Conservation (phyloP, 108 stramenopile genomes). For the Cyclotella atomus region DNA sequence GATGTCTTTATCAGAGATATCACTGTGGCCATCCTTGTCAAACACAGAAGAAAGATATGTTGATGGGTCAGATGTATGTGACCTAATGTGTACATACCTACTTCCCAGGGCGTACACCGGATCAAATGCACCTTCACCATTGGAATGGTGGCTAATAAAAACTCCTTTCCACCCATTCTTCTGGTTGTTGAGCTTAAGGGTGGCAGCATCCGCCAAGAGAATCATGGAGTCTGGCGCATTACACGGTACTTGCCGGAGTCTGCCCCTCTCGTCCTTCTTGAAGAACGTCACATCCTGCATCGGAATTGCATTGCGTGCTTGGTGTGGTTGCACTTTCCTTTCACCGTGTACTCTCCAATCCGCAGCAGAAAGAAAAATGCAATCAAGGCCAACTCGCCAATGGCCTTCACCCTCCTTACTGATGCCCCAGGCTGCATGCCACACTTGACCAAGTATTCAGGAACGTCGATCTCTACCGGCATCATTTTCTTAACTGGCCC, state of each 20-base stretch:
- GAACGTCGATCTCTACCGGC: constrained; percentile 1
- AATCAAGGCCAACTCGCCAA: constrained; percentile 1
- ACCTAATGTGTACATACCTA: neutral
- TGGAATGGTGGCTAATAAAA: neutral
- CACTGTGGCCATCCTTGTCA: neutral
- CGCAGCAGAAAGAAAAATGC: constrained; percentile 13
- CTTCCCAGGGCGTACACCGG: neutral
- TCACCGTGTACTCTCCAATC: constrained; percentile 11
- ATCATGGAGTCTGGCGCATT: neutral
- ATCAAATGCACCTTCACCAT: neutral
- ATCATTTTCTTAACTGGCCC: neutral
- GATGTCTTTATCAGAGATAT: neutral
- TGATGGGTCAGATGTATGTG: neutral
- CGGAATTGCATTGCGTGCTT: constrained; percentile 8
- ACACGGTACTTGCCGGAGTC: neutral
- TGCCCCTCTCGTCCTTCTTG: neutral
- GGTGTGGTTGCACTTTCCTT: neutral
- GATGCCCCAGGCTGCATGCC: neutral
- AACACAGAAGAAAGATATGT: constrained; percentile 1
- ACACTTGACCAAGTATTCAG: neutral
- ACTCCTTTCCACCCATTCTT: constrained; percentile 20
- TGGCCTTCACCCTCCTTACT: neutral
- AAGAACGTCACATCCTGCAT: constrained; percentile 1
- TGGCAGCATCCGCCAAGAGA: neutral
- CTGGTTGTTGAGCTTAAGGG: constrained; percentile 11